These are phyloP conservation scores for Nitzschia sp. DNA, from an alignment of 108 stramenopile species.

Conservation along the genomic window DNA sequence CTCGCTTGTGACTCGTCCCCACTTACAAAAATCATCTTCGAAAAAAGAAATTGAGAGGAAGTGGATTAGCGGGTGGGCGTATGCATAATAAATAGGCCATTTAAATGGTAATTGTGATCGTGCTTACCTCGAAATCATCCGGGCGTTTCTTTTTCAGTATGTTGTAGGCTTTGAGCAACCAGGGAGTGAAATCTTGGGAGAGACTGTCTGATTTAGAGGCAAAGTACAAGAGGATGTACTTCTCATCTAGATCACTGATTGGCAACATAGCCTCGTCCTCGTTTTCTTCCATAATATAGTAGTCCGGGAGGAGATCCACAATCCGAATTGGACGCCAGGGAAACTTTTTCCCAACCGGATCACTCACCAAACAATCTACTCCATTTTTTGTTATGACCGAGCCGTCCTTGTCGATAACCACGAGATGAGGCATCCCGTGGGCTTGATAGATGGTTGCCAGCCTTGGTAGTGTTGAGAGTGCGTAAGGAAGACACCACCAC, in stretches of 20 bases:
- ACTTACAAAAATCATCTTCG: slow-evolving; percentile 68
- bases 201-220: slow-evolving; percentile 48
- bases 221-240: slow-evolving; percentile 55
- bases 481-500: slow-evolving; percentile 61
- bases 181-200: slow-evolving; percentile 66
- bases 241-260: slow-evolving; percentile 40
- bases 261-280: slow-evolving; percentile 15
- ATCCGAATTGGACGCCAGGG: slow-evolving; percentile 59
- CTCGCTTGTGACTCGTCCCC: slow-evolving; percentile 58
- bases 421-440: slow-evolving; percentile 51
- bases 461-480: slow-evolving; percentile 24
- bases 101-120: too few species aligned
- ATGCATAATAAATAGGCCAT: too few species aligned
- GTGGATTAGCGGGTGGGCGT: too few species aligned
- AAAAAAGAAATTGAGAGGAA: too few species aligned
- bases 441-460: slow-evolving; percentile 34
- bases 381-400: slow-evolving; percentile 50
- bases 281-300: slow-evolving; percentile 23
- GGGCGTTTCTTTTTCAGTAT: slow-evolving; percentile 47
- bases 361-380: slow-evolving; percentile 24
- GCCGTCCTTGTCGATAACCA: slow-evolving; percentile 50
- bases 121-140: slow-evolving; percentile 71
- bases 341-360: slow-evolving; percentile 55
- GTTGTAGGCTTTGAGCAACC: slow-evolving; percentile 57
- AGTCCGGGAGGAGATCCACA: slow-evolving; percentile 43